Base-by-base conservation (phyloP, 176 grass and related monocot genomes). In the Avena insularis region DNA sequence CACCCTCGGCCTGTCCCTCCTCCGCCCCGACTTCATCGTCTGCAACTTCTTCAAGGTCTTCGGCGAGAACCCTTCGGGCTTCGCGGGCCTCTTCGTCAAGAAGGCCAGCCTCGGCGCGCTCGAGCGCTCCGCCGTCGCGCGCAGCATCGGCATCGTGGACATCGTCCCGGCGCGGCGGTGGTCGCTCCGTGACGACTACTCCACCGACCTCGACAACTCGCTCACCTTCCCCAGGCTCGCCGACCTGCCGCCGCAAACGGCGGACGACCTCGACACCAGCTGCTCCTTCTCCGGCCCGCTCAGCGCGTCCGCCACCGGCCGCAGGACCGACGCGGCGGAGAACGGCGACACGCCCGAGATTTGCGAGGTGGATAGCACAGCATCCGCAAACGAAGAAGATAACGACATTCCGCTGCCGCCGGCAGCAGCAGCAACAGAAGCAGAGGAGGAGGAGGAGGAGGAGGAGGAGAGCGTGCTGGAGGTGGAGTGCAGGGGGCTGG, bases 11-110 rank as follows among this genome's bases (percentile, higher is more conserved):
- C 77, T 98, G 71, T 95, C 91, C 9, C 89, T 98, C 86, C 89
- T 98, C 91, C 91, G 89, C 71, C 95, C 95, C 2, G 95, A 98
- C 78, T 98, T 98, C 80, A 95, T 98, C 83, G 89, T 98, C 75
- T 95, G 93, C 87, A 95, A 95, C 83, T 98, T 98, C 89, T 95
- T 90, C 88, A 98, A 98, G 86, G 95, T 98, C 12, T 89, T 98
- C 79, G 95, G 95, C 27, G 95, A 95, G 62, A 95, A 98, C 68
- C 93, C 95, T 5, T 92, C 95, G 1, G 95, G 95, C 0, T 98
- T 98, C 88, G 93, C 95, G 1, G 93, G 90, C 10, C 89, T 98
- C 62, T 93, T 98, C 84, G 89, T 98, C 31, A 95, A 92, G 43
- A 90, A 75, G 51, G 71, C 93, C 53, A 95, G 91, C 75, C 85